Evolutionary conservation across 257 asterid species (phyloP).

Genomic region (Petunia secreta): DNA sequence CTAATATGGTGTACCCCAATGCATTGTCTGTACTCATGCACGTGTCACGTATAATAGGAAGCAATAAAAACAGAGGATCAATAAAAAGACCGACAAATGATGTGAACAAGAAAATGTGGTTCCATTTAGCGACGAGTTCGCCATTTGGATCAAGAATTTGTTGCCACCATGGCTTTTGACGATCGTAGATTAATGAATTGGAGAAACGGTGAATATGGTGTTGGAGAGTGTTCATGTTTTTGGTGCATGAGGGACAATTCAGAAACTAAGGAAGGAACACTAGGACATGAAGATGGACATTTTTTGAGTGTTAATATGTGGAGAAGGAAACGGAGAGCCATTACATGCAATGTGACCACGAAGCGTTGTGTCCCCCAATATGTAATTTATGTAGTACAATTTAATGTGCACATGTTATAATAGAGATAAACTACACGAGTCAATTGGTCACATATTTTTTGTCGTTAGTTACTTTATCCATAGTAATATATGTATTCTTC

Average conservation of each 20-base stretch:
- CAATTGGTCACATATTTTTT: too few relatives aligned
- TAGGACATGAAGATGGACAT: background rate
- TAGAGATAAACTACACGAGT: too few relatives aligned
- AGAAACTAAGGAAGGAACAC: conserved; percentile 3
- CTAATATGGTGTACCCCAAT: conserved; percentile 46
- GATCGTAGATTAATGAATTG: conserved; percentile 45
- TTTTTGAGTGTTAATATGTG: background rate
- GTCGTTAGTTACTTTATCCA: too few relatives aligned
- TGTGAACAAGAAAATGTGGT: conserved; percentile 63
- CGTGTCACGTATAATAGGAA: conserved; percentile 44
- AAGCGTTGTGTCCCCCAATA: background rate
- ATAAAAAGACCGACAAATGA: conserved; percentile 70
- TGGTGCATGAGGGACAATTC: conserved; percentile 30
- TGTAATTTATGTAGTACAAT: background rate
- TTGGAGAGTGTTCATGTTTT: conserved; percentile 41
- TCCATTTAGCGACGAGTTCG: conserved; percentile 63
- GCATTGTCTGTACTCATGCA: conserved; percentile 61
- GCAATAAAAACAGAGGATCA: conserved; percentile 79
- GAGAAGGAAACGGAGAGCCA: conserved; percentile 45
- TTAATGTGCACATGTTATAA: too few relatives aligned
- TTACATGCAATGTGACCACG: conserved; percentile 15
- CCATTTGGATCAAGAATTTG: conserved; percentile 78
- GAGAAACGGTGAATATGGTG: conserved; percentile 43
- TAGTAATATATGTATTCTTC: too few relatives aligned
- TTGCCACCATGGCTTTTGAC: conserved; percentile 62